Evolutionary conservation across 768 basidiomycete species (phyloP).

Genomic region (Strobilomyces confusus): DNA sequence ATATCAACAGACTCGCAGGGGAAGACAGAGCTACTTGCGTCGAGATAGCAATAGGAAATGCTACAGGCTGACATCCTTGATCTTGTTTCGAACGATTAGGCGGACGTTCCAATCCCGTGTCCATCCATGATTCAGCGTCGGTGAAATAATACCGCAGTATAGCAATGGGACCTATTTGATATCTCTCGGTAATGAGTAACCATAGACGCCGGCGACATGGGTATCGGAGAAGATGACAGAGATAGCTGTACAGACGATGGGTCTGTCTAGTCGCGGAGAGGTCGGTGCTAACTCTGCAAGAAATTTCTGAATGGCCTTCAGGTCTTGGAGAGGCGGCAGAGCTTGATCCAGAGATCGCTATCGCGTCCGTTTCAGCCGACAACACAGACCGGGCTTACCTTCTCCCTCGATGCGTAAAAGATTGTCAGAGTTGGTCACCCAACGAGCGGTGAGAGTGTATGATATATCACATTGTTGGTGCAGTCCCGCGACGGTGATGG

Average conservation of each 20-base stretch:
- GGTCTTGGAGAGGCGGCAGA: conserved; percentile 1
- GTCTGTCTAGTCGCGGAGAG: conserved; percentile 6
- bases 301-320: conserved; percentile 6
- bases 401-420: conserved; percentile 23
- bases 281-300: conserved; percentile 3
- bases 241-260: conserved; percentile 2
- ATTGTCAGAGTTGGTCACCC: conserved; percentile 10
- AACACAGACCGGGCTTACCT: conserved; percentile 14
- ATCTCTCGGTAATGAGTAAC: conserved; percentile 18
- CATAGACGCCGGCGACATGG: conserved; percentile 10
- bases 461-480: conserved; percentile 9
- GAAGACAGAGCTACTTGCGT: conserved; percentile 20
- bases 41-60: conserved; percentile 17
- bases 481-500: conserved; percentile 19
- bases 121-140: neutral
- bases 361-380: neutral
- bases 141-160: conserved; percentile 16
- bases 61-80: conserved; percentile 19
- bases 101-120: neutral
- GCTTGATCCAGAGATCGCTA: conserved; percentile 1
- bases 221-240: conserved; percentile 4
- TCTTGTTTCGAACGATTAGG: conserved; percentile 14
- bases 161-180: conserved; percentile 20
- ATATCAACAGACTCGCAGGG: conserved; percentile 21
- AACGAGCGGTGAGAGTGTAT: conserved; percentile 5